Base-by-base conservation (phyloP, 2,329 filamentous ascomycete genomes). In the Microdochium nivale region DNA sequence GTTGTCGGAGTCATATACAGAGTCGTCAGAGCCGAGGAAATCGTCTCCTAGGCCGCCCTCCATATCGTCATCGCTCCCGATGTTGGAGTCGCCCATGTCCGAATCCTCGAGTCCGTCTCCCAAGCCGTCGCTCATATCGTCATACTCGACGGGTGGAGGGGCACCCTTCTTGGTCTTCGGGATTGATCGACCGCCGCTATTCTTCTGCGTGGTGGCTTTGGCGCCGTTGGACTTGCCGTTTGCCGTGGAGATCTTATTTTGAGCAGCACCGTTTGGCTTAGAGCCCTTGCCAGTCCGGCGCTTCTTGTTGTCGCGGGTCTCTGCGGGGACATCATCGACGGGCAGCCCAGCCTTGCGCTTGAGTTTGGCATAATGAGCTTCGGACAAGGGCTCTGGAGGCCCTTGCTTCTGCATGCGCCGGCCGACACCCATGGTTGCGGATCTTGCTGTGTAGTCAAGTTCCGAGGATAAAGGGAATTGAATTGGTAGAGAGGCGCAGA, bases 341-440 rank as follows among this genome's bases (percentile, higher is more conserved):
- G 83, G 82, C 60, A 88, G 76, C 55, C 80, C 83, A 54, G 83
- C 83, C 76, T 97, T 97, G 67, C 91, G 83, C 80, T 97, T 96
- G 55, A 86, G 69, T 65, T 85, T 90, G 49, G 84, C 84, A 62
- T 86, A 84, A 63, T 87, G 82, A 58, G 83, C 81, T 65, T 96
- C 89, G 58, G 94, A 89, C 58, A 96, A 79, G 58, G 87, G 79
- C 63, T 87, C 81, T 51, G 94, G 94, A 58, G 86, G 78, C 52
- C 90, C 92, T 80, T 97, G 94, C 74, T 96, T 96, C 70, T 91
- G 88, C 86, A 96, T 95, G 63, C 91, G 89, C 67, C 90, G 87
- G 68, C 90, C 88, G 56, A 84, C 81, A 76, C 90, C 91, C 91
- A 96, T 96, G 64, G 67, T 83, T 66, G 66, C 5, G 24, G 30